Percentiles rank a stretch among this genome's conserved stretches.
phyloP scores from a whole-genome alignment of 441 rosid genomes.

The Erodium texanum region DNA sequence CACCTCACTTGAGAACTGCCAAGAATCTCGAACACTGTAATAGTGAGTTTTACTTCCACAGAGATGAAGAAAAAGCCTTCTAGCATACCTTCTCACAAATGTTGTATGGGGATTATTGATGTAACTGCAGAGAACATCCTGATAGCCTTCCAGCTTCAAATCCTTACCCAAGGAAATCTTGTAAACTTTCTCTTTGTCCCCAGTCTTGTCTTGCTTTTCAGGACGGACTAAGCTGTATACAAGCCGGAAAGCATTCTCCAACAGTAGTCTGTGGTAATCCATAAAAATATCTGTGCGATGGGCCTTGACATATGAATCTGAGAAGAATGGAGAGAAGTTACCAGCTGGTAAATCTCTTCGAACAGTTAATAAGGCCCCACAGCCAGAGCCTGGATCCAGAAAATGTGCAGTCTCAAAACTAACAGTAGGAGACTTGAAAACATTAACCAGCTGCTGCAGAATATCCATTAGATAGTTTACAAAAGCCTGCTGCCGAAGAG shows the following conservation, averaged over 20 bases:
- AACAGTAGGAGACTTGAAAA: constrained; percentile 72
- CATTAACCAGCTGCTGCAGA: constrained; percentile 86
- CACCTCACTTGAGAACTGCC: constrained; percentile 98
- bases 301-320: constrained; percentile 96
- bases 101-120: constrained; percentile 93
- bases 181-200: constrained; percentile 81
- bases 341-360: constrained; percentile 96
- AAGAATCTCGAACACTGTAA: constrained; percentile 90
- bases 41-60: constrained; percentile 99
- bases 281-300: constrained; percentile 82
- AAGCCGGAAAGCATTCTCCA: constrained; percentile 95
- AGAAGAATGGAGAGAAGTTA: constrained; percentile 95
- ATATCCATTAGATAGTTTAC: constrained; percentile 93
- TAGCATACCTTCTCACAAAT: constrained; percentile 95
- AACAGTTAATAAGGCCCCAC: constrained; percentile 88
- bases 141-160: constrained; percentile 94
- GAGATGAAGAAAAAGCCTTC: constrained; percentile 96
- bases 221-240: constrained; percentile 94
- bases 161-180: constrained; percentile 63
- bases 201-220: constrained; percentile 93
- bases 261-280: constrained; percentile 86
- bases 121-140: constrained; percentile 98
- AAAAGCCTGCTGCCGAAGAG: constrained; percentile 83
- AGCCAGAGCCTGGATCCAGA: constrained; percentile 74
- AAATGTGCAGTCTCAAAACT: constrained; percentile 60